Base-by-base conservation (phyloP, 2,329 filamentous ascomycete genomes). In the Paracorniculantispora psalliotae region DNA sequence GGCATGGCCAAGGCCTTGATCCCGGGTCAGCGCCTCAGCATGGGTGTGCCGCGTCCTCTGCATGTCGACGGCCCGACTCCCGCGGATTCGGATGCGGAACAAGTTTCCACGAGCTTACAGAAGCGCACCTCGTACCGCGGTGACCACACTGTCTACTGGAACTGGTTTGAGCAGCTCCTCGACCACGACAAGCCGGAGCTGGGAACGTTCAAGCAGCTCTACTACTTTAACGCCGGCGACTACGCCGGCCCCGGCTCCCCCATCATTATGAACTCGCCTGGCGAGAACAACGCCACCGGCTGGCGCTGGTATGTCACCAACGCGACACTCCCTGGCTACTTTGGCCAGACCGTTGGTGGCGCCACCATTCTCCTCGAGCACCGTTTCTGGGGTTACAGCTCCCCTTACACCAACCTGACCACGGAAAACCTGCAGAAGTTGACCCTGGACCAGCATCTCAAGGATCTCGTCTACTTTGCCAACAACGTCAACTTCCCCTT, bases 351-450 rank as follows among this genome's bases (percentile, higher is more conserved):
- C 1, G 87, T 86, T 0, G 76, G 85, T 61, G 91, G 90, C 2
- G 75, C 93, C 19, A 88, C 85, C 10, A 87, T 96, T 10, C 81
- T 93, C 51, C 79, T 57, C 3, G 91, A 94, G 74, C 90, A 94
- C 69, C 84, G 91, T 51, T 96, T 92, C 77, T 96, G 92, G 69
- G 91, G 91, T 59, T 78, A 79, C n/a, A 91, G 87, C 67, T 85
- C 87, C 58, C 90, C 90, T 0, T 81, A 81, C 0, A 23, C 23
- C 10, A 80, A 90, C 67, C 78, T 92, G 56, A 78, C 73, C 65
- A 87, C 84, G 0, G 76, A 87, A 68, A 90, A 81, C 64, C 74
- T 94, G 62, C 84, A 89, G 3, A 92, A 92, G 75, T 75, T 93
- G 68, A 88, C 88, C 1, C 91, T 90, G 1, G 87, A 92, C 64